Conservation (phyloP, 164 flowering plant species). For the Saururus chinensis region DNA sequence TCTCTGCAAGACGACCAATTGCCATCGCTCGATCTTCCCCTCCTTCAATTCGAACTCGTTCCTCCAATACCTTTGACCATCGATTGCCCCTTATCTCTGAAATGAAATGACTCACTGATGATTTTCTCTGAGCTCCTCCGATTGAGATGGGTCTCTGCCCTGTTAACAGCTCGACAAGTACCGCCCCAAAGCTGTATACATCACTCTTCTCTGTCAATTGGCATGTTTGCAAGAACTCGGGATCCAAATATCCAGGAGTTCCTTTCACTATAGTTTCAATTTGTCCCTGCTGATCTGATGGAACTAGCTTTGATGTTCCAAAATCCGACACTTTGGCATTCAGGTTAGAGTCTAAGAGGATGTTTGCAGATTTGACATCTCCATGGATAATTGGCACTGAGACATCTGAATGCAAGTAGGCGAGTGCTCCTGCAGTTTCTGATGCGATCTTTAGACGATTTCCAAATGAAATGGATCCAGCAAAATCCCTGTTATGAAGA, state of each 20-base stretch:
- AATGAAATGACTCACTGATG: neutral
- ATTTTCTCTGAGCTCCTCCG: neutral
- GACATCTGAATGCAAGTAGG: slow-evolving; percentile 38
- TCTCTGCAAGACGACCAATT: slow-evolving; percentile 1
- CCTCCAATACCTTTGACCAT: neutral
- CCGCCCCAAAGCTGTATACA: slow-evolving; percentile 3
- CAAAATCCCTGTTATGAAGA: slow-evolving; percentile 13
- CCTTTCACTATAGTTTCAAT: slow-evolving; percentile 2
- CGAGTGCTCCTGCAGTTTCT: slow-evolving; percentile 36
- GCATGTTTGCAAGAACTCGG: slow-evolving; percentile 3
- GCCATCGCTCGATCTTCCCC: neutral
- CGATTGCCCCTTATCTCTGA: neutral
- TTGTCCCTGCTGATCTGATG: slow-evolving; percentile 11
- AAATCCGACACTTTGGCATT: slow-evolving; percentile 41
- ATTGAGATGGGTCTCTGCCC: neutral
- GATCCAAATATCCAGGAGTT: slow-evolving; percentile 2
- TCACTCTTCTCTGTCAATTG: slow-evolving; percentile 3
- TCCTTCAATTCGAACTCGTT: neutral
- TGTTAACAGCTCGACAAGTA: slow-evolving; percentile 3
- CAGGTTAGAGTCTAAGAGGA: slow-evolving; percentile 26
- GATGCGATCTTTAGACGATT: slow-evolving; percentile 30
- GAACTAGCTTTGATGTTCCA: slow-evolving; percentile 32
- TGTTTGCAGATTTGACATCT: slow-evolving; percentile 34
- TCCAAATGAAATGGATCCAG: slow-evolving; percentile 19
- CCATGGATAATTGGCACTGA: slow-evolving; percentile 32